A percentile compares a stretch with the other conserved stretches of the same genome.
phyloP scores from a whole-genome alignment of 2,329 filamentous ascomycete species.

The Penicillium aurantiogriseum region DNA sequence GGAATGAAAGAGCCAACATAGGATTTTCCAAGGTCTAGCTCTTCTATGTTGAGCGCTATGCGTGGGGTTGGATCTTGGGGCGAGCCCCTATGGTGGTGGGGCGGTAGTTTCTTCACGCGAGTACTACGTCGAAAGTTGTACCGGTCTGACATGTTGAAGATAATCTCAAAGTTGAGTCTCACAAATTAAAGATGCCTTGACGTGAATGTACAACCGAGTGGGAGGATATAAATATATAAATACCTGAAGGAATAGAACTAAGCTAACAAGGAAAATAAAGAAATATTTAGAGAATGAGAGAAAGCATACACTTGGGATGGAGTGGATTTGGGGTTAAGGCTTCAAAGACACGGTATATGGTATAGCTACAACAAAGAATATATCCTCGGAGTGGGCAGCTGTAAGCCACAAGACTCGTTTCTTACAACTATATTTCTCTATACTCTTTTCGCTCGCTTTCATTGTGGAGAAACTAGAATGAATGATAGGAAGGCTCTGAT shows the following conservation, averaged over 20 bases:
- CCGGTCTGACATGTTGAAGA: neutral
- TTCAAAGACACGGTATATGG: neutral
- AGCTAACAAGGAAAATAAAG: neutral
- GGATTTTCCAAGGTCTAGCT: neutral
- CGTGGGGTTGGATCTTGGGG: neutral
- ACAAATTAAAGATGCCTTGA: neutral
- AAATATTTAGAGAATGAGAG: no score
- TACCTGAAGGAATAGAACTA: neutral
- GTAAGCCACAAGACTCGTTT: neutral
- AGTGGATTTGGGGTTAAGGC: neutral
- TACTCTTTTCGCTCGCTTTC: neutral
- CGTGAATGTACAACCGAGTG: neutral
- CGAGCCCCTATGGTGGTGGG: neutral
- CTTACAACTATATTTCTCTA: neutral
- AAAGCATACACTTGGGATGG: neutral
- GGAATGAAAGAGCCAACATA: neutral
- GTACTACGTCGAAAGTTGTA: neutral
- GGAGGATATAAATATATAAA: neutral
- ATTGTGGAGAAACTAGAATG: neutral
- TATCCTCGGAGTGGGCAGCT: neutral
- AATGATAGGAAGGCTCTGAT: neutral
- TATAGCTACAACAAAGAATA: neutral
- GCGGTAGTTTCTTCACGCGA: neutral
- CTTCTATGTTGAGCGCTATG: neutral
- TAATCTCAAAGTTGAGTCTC: neutral